Conservation (phyloP, 208 protist species). For the Blastocrithidia nonstop region DNA sequence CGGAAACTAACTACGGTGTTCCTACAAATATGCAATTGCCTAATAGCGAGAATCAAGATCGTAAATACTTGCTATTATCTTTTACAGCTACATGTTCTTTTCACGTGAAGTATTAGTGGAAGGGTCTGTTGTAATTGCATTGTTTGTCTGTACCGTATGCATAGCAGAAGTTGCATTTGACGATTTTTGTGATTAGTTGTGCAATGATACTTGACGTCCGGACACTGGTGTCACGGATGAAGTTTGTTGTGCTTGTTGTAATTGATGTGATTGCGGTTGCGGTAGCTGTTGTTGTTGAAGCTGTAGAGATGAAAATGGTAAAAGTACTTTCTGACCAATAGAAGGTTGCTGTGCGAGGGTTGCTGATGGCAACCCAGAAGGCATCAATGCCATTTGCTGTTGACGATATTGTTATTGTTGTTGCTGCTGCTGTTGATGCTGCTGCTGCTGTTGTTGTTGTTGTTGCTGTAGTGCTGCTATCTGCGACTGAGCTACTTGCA, state of each 20-base stretch:
- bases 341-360: too few species aligned
- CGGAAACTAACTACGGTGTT: constrained; percentile 88
- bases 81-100: constrained; percentile 17
- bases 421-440: too few species aligned
- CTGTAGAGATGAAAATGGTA: not conserved
- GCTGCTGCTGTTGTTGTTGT: too few species aligned
- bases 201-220: too few species aligned
- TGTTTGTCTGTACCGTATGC: too few species aligned
- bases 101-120: not conserved
- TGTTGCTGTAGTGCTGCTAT: too few species aligned
- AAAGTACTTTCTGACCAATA: too few species aligned
- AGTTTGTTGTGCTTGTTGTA: constrained; percentile 1
- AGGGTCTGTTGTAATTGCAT: constrained; percentile 1
- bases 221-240: not conserved
- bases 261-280: not conserved
- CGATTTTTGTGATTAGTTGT: not conserved
- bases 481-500: too few species aligned
- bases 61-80: constrained; percentile 45
- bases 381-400: too few species aligned
- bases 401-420: too few species aligned
- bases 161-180: too few species aligned
- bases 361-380: too few species aligned
- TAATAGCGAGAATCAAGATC: constrained; percentile 72
- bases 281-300: not conserved
- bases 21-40: constrained; percentile 89